A percentile compares a stretch with the other conserved stretches of the same genome.
These are phyloP conservation scores for Pleurotus giganteus DNA, from an alignment of 768 basidiomycete species.

Conservation along the genomic window DNA sequence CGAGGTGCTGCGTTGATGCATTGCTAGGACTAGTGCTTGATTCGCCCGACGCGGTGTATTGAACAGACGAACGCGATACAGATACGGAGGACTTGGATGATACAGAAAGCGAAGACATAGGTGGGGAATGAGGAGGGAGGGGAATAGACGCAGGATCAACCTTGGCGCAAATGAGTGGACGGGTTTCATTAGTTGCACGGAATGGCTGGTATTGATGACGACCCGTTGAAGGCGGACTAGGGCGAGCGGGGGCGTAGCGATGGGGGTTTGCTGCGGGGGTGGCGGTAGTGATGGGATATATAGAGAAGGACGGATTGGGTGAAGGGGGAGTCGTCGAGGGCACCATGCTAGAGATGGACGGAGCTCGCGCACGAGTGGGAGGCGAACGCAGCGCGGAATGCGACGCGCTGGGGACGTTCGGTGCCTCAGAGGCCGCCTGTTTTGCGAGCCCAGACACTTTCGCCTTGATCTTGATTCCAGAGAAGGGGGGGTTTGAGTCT, in stretches of 20 bases:
- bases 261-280: constrained; percentile 58
- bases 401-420: constrained; percentile 17
- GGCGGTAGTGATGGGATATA: constrained; percentile 59
- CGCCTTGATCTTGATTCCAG: constrained; percentile 50
- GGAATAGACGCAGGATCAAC: constrained; percentile 58
- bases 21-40: constrained; percentile 29
- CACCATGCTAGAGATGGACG: constrained; percentile 38
- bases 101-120: constrained; percentile 66
- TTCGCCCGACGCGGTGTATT: constrained; percentile 34
- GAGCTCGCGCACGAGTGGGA: constrained; percentile 31
- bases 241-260: constrained; percentile 40
- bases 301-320: constrained; percentile 18
- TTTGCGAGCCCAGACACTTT: constrained; percentile 56
- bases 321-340: constrained; percentile 25
- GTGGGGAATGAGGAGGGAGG: constrained; percentile 69
- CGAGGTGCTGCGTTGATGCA: constrained; percentile 13
- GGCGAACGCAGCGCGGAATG: constrained; percentile 24
- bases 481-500: constrained; percentile 10
- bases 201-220: constrained; percentile 32
- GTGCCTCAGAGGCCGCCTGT: constrained; percentile 16
- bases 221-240: constrained; percentile 25
- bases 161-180: constrained; percentile 29
- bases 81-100: constrained; percentile 78
- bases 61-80: constrained; percentile 50
- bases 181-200: constrained; percentile 16